Conservation (phyloP, 2,329 filamentous ascomycete genomes). For the Talaromyces sp. region DNA sequence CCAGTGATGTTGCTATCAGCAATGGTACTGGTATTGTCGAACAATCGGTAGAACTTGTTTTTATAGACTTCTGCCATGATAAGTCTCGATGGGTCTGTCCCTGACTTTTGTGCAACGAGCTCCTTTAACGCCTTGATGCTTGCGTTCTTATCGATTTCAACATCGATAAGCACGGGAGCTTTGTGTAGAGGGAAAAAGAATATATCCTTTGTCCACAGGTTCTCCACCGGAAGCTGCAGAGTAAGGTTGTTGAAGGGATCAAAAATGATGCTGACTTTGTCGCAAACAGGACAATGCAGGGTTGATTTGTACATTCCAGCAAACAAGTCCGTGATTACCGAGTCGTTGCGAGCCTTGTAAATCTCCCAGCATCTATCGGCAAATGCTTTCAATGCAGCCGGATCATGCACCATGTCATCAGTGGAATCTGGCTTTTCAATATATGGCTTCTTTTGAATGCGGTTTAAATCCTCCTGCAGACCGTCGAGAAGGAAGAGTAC, state of each 20-base stretch:
- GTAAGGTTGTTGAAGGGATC: slow-evolving; percentile 96
- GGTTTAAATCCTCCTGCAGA: slow-evolving; percentile 89
- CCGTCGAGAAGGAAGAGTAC: slow-evolving; percentile 91
- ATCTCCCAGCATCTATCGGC: slow-evolving; percentile 88
- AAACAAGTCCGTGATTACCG: slow-evolving; percentile 91
- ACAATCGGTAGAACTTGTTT: slow-evolving; percentile 80
- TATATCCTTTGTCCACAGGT: slow-evolving; percentile 70
- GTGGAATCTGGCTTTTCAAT: slow-evolving; percentile 97
- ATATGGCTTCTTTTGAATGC: slow-evolving; percentile 92
- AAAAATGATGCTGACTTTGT: slow-evolving; percentile 97
- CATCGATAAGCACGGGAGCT: slow-evolving; percentile 64
- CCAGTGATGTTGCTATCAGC: slow-evolving; percentile 65
- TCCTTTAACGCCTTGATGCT: slow-evolving; percentile 53
- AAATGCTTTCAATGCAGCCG: slow-evolving; percentile 73
- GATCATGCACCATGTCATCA: slow-evolving; percentile 87
- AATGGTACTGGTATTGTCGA: slow-evolving; percentile 65
- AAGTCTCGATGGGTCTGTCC: slow-evolving; percentile 55
- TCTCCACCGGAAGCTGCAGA: slow-evolving; percentile 81
- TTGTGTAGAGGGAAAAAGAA: slow-evolving; percentile 75
- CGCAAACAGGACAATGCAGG: slow-evolving; percentile 81
- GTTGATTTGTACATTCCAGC: slow-evolving; percentile 99
- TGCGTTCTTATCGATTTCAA: slow-evolving; percentile 70
- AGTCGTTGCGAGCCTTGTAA: slow-evolving; percentile 88
- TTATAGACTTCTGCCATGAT: slow-evolving; percentile 80
- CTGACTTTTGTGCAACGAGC: slow-evolving; percentile 53